A percentile compares a stretch with the other conserved stretches of the same genome.
Evolutionary conservation across 1,284 basidiomycete genomes (phyloP).

Genomic region (Rhodofomes roseus): DNA sequence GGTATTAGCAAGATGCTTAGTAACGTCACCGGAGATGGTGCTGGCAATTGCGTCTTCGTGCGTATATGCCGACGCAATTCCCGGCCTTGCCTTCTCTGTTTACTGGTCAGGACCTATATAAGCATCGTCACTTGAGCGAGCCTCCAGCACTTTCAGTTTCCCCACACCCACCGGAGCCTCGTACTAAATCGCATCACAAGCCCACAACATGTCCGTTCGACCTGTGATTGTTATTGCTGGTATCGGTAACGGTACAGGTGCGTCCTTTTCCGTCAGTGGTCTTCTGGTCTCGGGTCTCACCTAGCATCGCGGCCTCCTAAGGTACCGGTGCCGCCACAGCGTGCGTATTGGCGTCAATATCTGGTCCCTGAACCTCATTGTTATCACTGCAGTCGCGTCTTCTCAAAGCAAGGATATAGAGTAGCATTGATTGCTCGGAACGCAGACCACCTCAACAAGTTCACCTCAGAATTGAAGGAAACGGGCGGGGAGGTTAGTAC

Average conservation of each 20-base stretch:
- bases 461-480: slow-evolving; percentile 52
- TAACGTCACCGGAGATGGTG: neutral
- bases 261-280: slow-evolving; percentile 7
- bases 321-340: slow-evolving; percentile 64
- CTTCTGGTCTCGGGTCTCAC: neutral
- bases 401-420: slow-evolving; percentile 62
- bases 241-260: slow-evolving; percentile 43
- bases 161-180: neutral
- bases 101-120: neutral
- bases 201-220: slow-evolving; percentile 31
- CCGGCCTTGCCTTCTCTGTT: neutral
- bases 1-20: neutral
- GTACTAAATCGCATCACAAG: neutral
- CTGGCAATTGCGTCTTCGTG: neutral
- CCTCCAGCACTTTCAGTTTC: neutral
- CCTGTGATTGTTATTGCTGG: slow-evolving; percentile 53
- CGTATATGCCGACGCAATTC: neutral
- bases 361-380: neutral
- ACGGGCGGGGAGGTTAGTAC: slow-evolving; percentile 56
- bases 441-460: slow-evolving; percentile 44
- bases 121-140: neutral
- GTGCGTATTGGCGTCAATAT: slow-evolving; percentile 36
- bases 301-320: slow-evolving; percentile 9
- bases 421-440: slow-evolving; percentile 68
- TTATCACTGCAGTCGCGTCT: slow-evolving; percentile 44